Conservation (phyloP, 202 grass and related monocot species). For the Carex sylvatica region DNA sequence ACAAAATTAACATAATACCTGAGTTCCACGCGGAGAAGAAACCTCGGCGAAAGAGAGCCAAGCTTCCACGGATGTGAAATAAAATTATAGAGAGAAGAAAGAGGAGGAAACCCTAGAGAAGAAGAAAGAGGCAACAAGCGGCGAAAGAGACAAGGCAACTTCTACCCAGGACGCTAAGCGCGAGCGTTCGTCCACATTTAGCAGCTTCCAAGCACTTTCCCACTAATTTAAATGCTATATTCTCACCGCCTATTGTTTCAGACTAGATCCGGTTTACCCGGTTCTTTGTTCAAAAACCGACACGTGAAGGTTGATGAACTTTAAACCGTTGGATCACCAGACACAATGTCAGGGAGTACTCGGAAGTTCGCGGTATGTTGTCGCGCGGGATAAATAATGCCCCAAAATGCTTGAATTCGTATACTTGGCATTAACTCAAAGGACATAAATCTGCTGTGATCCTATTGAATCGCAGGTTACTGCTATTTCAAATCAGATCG, state of each 20-base stretch:
- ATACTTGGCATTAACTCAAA: too few relatives aligned
- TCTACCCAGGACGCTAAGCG: neutral
- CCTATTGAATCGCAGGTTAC: too few relatives aligned
- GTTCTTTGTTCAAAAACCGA: neutral
- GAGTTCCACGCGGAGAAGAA: conserved; percentile 23
- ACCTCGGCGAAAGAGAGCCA: neutral
- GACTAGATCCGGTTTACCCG: neutral
- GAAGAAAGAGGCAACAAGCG: neutral
- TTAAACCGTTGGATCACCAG: neutral
- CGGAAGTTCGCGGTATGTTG: neutral
- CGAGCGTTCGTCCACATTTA: neutral
- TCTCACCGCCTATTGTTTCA: neutral
- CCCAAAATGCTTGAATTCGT: neutral
- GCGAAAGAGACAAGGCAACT: conserved; percentile 15
- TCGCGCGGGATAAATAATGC: neutral
- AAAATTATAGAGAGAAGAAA: neutral
- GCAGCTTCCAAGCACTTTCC: conserved; percentile 17
- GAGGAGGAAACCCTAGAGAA: neutral
- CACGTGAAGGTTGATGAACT: neutral
- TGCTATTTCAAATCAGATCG: too few relatives aligned
- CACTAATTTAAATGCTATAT: conserved; percentile 14
- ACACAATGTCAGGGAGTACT: neutral
- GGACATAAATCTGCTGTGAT: too few relatives aligned
- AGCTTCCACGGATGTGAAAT: neutral
- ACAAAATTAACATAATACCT: conserved; percentile 3